phyloP scores from a whole-genome alignment of 2,329 filamentous ascomycete species.

The Fusarium sp. region DNA sequence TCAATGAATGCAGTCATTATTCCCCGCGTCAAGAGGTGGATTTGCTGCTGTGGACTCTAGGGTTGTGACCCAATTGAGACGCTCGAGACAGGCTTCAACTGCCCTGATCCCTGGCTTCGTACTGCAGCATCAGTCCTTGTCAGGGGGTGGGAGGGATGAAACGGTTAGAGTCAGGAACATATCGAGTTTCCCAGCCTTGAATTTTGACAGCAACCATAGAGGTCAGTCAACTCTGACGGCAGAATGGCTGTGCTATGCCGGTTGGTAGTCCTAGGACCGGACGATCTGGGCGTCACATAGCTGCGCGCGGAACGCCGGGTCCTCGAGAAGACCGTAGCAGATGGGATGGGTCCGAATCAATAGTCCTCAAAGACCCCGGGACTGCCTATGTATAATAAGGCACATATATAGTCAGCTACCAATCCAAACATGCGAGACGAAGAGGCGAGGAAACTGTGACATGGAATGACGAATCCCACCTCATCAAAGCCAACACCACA shows the following conservation, averaged over 20 bases:
- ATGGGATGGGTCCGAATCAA: constrained; percentile 31
- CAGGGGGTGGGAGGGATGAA: constrained; percentile 38
- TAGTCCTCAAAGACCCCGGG: constrained; percentile 30
- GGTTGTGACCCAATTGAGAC: constrained; percentile 22
- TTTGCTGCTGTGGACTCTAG: constrained; percentile 28
- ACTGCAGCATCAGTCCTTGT: constrained; percentile 12
- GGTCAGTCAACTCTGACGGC: neutral
- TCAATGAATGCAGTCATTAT: constrained; percentile 11
- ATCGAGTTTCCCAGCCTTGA: constrained; percentile 9
- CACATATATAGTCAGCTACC: constrained; percentile 38
- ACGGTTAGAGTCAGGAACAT: constrained; percentile 32
- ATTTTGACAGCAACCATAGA: constrained; percentile 16
- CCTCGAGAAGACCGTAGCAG: neutral
- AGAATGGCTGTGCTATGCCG: neutral
- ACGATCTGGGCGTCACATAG: constrained; percentile 14
- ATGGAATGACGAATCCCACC: constrained; percentile 10
- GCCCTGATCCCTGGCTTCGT: constrained; percentile 30
- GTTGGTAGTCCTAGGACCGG: neutral
- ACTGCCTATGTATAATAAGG: constrained; percentile 26
- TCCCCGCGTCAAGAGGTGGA: constrained; percentile 36
- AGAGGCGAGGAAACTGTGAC: constrained; percentile 21
- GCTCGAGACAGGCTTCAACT: constrained; percentile 24
- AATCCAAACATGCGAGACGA: constrained; percentile 17
- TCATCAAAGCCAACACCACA: constrained; percentile 2
- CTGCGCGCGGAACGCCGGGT: constrained; percentile 3